Evolutionary conservation across 1,139 yeast genomes (phyloP), one percentile per base, ranked within the genome.

Genomic region (Candida smagusa): DNA sequence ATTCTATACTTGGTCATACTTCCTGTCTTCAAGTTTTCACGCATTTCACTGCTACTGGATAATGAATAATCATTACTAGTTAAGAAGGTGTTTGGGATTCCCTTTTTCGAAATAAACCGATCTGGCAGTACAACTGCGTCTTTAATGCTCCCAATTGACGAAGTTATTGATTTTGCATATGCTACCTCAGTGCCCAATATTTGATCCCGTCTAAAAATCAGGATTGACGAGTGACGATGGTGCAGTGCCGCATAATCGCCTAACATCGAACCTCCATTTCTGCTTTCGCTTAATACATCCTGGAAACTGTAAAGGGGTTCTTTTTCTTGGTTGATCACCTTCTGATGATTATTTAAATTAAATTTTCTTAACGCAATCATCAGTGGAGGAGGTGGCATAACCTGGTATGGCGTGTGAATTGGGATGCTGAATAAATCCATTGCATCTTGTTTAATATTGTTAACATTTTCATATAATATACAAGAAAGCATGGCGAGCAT

Each of bases 401-500:
- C 65, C 38, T 53, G 57, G 47, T 72, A 74, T 1, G 80, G 80
- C 0, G 79, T 70, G 42, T 74, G 74, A 26, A 74, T 61, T 0
- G 80, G 79, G 2, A 72, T 56, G 31, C 56, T 59, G 40, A 54
- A 51, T 22, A 48, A 35, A 11, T 48, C 56, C 23, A 43, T 46
- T 25, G 54, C 42, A 22, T 39, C 42, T 9, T 40, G 44, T 28
- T 44, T 48, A 19, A 56, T 37, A 33, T 57, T 59, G 11, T 44
- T 46, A 9, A 54, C 42, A 42, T 74, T 71, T 40, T 77, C 81
- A 48, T 59, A 70, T 41, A 77, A 50, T 3, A 88, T 73, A 60
- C 96, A 87, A 2, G 94, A 79, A 54, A 89, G 62, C 86, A 86
- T 84, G 1, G 96, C 96, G 13, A 92, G 66, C 96, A 90, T 88